Percentiles rank a stretch among this genome's conserved stretches.
Evolutionary conservation across 768 basidiomycete genomes (phyloP).

Genomic region (Suillus decipiens): DNA sequence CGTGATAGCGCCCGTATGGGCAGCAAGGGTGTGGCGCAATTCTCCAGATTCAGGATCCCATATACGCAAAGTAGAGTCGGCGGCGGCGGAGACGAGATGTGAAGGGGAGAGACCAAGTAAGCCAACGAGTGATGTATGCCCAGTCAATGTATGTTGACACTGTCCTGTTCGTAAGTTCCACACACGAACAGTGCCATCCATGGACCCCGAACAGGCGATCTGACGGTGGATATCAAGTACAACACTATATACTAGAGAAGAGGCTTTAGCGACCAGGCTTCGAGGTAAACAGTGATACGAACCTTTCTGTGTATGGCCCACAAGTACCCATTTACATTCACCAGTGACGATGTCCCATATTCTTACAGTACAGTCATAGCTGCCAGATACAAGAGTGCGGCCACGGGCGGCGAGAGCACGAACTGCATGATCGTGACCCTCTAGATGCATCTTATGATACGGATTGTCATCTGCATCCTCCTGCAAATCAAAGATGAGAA

Average conservation of each 20-base stretch:
- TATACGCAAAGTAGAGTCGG: slow-evolving; percentile 91
- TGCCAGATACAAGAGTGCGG: slow-evolving; percentile 88
- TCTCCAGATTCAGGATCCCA: slow-evolving; percentile 91
- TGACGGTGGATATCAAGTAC: slow-evolving; percentile 85
- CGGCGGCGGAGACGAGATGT: slow-evolving; percentile 92
- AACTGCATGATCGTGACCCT: slow-evolving; percentile 91
- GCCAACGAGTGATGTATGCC: slow-evolving; percentile 95
- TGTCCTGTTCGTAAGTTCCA: slow-evolving; percentile 88
- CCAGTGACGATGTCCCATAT: slow-evolving; percentile 94
- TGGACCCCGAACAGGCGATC: slow-evolving; percentile 94
- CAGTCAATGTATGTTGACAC: slow-evolving; percentile 78
- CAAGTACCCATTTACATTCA: slow-evolving; percentile 74
- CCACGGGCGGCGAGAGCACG: slow-evolving; percentile 91
- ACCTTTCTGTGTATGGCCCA: slow-evolving; percentile 94
- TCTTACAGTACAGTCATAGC: slow-evolving; percentile 93
- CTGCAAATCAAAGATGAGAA: slow-evolving; percentile 29
- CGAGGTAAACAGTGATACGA: slow-evolving; percentile 16
- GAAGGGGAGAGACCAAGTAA: slow-evolving; percentile 88
- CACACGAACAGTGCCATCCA: slow-evolving; percentile 96
- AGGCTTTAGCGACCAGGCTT: slow-evolving; percentile 12
- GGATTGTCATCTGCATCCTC: slow-evolving; percentile 82
- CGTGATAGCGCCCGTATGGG: slow-evolving; percentile 97
- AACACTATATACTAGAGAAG: slow-evolving; percentile 83
- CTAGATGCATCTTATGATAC: slow-evolving; percentile 80
- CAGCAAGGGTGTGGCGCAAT: slow-evolving; percentile 78